These are phyloP conservation scores for Metschnikowia lachancei DNA, from an alignment of 805 yeast genomes.

Conservation along the genomic window DNA sequence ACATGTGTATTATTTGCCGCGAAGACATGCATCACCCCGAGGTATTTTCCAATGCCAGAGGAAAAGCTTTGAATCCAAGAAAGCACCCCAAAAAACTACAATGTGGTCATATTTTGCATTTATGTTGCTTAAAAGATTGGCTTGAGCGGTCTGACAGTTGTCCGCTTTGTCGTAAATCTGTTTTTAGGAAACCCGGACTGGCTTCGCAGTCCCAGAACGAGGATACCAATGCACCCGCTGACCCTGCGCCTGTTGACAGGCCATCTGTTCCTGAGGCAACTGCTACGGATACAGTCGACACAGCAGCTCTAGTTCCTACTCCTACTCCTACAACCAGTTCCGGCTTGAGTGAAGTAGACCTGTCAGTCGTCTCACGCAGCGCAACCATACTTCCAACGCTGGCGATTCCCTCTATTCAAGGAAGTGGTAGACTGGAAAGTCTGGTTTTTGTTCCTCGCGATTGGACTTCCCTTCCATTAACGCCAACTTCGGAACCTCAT, in stretches of 20 bases:
- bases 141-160: conserved; percentile 88
- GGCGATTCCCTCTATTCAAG: too few species aligned
- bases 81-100: conserved; percentile 67
- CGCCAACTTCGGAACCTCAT: conserved; percentile 4
- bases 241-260: conserved; percentile 3
- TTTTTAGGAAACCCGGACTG: conserved; percentile 29
- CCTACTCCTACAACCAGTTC: neutral
- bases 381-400: too few species aligned
- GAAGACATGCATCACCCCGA: conserved; percentile 71
- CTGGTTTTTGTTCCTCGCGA: conserved; percentile 10
- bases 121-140: conserved; percentile 92
- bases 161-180: conserved; percentile 83
- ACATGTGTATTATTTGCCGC: conserved; percentile 82
- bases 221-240: conserved; percentile 1
- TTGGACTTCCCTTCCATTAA: conserved; percentile 9
- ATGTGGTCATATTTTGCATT: conserved; percentile 86
- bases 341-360: neutral
- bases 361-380: too few species aligned
- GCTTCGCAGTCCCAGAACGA: neutral
- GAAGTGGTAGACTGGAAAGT: neutral
- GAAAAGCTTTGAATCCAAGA: conserved; percentile 30
- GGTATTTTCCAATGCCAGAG: conserved; percentile 27
- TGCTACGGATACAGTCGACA: neutral
- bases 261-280: conserved; percentile 4
- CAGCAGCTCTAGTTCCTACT: neutral